Percentiles rank a stretch among this genome's conserved stretches.
Conservation (phyloP, 2,329 filamentous ascomycete genomes). For the Colletotrichum theobromicola region DNA sequence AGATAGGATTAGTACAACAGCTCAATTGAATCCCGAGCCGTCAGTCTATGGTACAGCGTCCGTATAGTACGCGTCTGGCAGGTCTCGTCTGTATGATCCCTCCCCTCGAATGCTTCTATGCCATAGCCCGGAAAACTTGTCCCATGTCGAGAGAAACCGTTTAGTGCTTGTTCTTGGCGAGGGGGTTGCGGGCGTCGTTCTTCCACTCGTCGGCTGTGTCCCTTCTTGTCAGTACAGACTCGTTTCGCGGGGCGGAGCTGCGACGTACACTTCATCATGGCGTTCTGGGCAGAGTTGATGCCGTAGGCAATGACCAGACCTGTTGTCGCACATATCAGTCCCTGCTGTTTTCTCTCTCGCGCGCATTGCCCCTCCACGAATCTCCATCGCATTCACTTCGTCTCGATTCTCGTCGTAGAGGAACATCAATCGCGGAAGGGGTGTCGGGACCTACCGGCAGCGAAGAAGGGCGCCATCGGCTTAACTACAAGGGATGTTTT, state of each 20-base stretch:
- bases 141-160: constrained; percentile 5
- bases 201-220: constrained; percentile 86
- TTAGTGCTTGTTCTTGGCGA: constrained; percentile 57
- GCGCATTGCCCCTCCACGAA: not conserved
- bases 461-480: constrained; percentile 93
- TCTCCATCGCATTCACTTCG: not conserved
- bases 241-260: not conserved
- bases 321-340: constrained; percentile 39
- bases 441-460: constrained; percentile 75
- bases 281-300: constrained; percentile 81
- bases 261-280: constrained; percentile 75
- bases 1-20: constrained; percentile 5
- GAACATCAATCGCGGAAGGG: not conserved
- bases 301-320: constrained; percentile 89
- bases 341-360: not conserved
- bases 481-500: constrained; percentile 64
- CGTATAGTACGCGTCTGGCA: constrained; percentile 5
- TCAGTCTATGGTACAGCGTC: constrained; percentile 25
- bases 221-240: constrained; percentile 27
- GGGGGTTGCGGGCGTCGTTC: constrained; percentile 93
- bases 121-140: constrained; percentile 7
- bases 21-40: constrained; percentile 15
- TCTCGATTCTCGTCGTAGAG: not conserved
- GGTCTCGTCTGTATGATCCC: not conserved
- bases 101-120: constrained; percentile 1